Conservation (phyloP, 78 protist genomes). For the Bodo saltans region DNA sequence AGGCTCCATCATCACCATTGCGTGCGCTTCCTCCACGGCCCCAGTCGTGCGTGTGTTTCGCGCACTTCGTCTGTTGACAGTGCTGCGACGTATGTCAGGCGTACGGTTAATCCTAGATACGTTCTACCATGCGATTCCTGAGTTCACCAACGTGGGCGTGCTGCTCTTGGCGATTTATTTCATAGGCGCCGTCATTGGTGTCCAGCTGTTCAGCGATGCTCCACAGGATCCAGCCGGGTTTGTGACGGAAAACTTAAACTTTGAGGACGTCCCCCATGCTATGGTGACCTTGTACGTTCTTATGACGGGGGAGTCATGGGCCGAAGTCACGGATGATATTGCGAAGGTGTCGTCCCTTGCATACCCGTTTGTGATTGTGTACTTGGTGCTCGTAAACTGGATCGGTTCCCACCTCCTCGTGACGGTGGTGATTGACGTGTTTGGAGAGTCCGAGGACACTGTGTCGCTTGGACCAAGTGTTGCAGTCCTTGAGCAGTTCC, state of each 20-base stretch:
- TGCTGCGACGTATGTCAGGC: not conserved
- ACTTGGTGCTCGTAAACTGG: constrained; percentile 14
- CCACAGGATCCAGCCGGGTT: no score
- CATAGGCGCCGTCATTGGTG: constrained; percentile 46
- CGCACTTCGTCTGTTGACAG: constrained; percentile 15
- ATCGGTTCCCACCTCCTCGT: constrained; percentile 2
- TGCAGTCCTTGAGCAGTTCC: no score
- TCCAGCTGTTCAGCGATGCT: constrained; percentile 24
- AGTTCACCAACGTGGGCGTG: constrained; percentile 17
- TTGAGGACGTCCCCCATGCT: constrained; percentile 17
- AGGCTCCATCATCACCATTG: not conserved
- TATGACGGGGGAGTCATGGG: constrained; percentile 16
- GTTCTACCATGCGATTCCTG: constrained; percentile 30
- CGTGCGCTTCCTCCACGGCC: no score
- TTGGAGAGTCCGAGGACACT: not conserved
- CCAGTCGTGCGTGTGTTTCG: constrained; percentile 30
- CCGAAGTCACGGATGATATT: not conserved
- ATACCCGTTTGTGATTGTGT: not conserved
- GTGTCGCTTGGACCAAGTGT: no score
- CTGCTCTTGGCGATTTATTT: constrained; percentile 16
- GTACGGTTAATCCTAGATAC: not conserved
- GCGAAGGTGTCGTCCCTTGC: no score
- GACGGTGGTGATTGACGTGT: constrained; percentile 11
- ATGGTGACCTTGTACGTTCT: constrained; percentile 3
- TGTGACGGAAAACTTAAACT: constrained; percentile 4